Evolutionary conservation across 495 filamentous ascomycete genomes (phyloP).

Genomic region (Hypoxylon cercidicola): DNA sequence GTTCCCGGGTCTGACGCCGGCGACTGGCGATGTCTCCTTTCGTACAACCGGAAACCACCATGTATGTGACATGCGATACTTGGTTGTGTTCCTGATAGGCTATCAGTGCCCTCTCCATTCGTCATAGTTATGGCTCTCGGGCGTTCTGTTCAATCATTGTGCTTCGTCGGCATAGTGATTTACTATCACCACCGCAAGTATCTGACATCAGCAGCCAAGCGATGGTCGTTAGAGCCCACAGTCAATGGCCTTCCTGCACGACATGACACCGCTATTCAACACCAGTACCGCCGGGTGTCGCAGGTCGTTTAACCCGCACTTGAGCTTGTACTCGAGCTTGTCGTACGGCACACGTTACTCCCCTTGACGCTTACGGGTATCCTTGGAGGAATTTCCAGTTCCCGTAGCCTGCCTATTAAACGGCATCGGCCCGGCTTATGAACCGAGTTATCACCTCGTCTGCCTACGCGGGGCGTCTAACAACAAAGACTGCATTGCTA

Average conservation of each 20-base stretch:
- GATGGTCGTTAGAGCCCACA: background rate
- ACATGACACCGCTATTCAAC: constrained; percentile 11
- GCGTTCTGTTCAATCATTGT: constrained; percentile 7
- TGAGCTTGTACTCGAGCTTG: constrained; percentile 2
- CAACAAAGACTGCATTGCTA: constrained; percentile 27
- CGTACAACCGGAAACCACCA: constrained; percentile 18
- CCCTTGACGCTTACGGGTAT: constrained; percentile 7
- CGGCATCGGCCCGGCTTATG: constrained; percentile 26
- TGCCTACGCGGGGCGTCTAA: constrained; percentile 37
- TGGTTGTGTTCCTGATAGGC: constrained; percentile 6
- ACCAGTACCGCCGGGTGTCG: background rate
- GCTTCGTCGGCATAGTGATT: constrained; percentile 11
- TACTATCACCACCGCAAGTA: background rate
- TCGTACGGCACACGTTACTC: constrained; percentile 11
- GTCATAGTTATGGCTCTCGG: background rate
- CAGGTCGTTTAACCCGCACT: constrained; percentile 1
- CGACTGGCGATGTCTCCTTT: constrained; percentile 14
- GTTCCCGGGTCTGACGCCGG: constrained; percentile 21
- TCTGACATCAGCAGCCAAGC: constrained; percentile 30
- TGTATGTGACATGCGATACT: constrained; percentile 14
- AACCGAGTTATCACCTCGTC: constrained; percentile 17
- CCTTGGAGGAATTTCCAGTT: constrained; percentile 4
- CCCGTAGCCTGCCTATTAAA: background rate
- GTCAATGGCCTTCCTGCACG: constrained; percentile 16
- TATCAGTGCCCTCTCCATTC: background rate